Evolutionary conservation across 2,329 filamentous ascomycete genomes (phyloP).

Genomic region (Alternaria postmessia): DNA sequence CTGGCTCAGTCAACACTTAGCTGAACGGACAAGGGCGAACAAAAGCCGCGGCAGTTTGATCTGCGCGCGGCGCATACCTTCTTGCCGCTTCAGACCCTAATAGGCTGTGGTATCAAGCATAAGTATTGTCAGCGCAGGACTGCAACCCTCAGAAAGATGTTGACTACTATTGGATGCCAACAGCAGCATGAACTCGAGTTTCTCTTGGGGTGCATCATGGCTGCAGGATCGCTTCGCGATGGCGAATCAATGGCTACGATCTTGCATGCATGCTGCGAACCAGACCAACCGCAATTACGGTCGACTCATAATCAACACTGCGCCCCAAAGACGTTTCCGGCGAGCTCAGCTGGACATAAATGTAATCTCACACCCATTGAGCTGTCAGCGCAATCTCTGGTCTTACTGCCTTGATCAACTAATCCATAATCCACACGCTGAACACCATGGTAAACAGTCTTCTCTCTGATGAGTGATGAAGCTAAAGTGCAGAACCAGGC

Average conservation of each 20-base stretch:
- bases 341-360: not conserved
- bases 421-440: not conserved
- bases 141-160: not conserved
- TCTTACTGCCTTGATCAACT: not conserved
- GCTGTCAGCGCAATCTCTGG: not conserved
- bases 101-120: not conserved
- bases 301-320: slow-evolving; percentile 3
- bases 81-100: not conserved
- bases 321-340: not conserved
- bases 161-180: not conserved
- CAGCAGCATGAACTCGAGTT: not conserved
- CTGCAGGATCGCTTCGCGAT: slow-evolving; percentile 7
- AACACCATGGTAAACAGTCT: not conserved
- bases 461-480: not conserved
- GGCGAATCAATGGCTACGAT: slow-evolving; percentile 3
- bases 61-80: not conserved
- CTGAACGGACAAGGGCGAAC: not conserved
- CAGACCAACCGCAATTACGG: slow-evolving; percentile 4
- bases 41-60: not conserved
- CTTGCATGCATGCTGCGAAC: slow-evolving; percentile 9
- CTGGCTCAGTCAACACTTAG: not conserved
- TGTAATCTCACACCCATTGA: not conserved
- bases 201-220: slow-evolving; percentile 6
- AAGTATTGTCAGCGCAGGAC: not conserved
- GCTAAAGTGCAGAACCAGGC: not conserved